Conservation (phyloP, 1,139 yeast genomes). For the Scheffersomyces titani region DNA sequence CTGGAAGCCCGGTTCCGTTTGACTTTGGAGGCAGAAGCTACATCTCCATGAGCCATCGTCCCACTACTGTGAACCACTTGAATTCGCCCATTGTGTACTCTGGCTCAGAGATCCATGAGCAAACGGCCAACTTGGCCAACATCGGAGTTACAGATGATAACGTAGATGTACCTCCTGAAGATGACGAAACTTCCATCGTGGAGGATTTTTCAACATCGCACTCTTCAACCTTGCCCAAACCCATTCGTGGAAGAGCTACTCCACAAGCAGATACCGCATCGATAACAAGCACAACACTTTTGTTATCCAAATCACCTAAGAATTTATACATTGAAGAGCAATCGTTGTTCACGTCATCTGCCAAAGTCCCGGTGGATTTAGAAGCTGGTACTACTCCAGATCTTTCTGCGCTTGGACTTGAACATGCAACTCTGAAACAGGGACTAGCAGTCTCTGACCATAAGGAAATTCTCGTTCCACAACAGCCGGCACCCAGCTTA, state of each 20-base stretch:
- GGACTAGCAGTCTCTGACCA: background rate
- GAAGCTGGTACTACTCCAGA: conserved; percentile 8
- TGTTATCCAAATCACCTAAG: conserved; percentile 3
- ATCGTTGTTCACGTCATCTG: background rate
- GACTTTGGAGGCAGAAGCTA: conserved; percentile 50
- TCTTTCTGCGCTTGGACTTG: background rate
- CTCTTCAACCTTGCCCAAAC: background rate
- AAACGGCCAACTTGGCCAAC: conserved; percentile 62
- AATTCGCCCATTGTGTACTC: conserved; percentile 46
- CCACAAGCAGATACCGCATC: background rate
- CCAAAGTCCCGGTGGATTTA: conserved; percentile 7
- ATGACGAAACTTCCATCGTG: conserved; percentile 2
- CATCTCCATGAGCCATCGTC: conserved; percentile 31
- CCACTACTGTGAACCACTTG: conserved; percentile 15
- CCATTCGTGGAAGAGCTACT: background rate
- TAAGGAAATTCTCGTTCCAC: background rate
- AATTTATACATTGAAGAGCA: conserved; percentile 5
- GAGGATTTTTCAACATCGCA: background rate
- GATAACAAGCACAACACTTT: conserved; percentile 4
- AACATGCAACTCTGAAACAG: background rate
- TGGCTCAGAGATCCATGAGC: conserved; percentile 57
- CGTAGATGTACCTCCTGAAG: conserved; percentile 8
- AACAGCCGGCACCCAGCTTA: background rate
- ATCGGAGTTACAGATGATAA: conserved; percentile 57
- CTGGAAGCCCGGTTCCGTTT: conserved; percentile 28